Base-by-base conservation (phyloP, 1,284 basidiomycete species). In the Microbotryum lychnidis-dioicae region DNA sequence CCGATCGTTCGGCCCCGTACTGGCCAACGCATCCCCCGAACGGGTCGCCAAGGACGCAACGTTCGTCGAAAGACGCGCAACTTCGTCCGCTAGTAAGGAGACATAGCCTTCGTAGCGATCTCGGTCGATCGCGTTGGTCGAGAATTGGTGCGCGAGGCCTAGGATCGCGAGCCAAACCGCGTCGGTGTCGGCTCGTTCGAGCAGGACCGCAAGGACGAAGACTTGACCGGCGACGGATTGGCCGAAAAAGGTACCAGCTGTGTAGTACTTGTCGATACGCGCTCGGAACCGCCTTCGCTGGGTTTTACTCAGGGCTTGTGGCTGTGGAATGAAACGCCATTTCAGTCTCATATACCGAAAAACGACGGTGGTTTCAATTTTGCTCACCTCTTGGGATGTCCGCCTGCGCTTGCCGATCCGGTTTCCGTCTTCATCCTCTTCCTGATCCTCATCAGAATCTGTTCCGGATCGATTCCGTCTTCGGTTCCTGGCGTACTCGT, bases 81-180 rank as follows among this genome's bases (percentile, higher is more conserved):
- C 93, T 77, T 97, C 92, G 75, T 94, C 90, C 60, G 84, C 77
- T 74, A 89, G 91, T 54, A 91, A 79, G 3, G 80, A 73, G 58
- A 92, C 86, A 72, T 85, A 87, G 65, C 79, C 80, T 67, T 97
- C 91, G 77, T 98, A 98, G 52, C 81, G 81, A 37, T 86, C 83
- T 54, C 90, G 84, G 66, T 93, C 89, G 78, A 97, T 91, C 69
- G 86, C 84, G 52, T 88, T 85, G 18, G 88, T 84, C 37, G 83
- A 82, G 75, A 97, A 98, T 78, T 98, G 96, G 72, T 86, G 86
- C 12, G 96, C 97, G 25, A 97, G 80, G 23, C 91, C 92, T 52
- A 98, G 81, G 63, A 98, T 92, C 20, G 93, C 91, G 51, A 94
- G 81, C 93, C 94, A 98, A 50, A 99, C 79, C 6, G 91, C 81